phyloP scores from a whole-genome alignment of 2,329 filamentous ascomycete species.

The Penicillium sp. region DNA sequence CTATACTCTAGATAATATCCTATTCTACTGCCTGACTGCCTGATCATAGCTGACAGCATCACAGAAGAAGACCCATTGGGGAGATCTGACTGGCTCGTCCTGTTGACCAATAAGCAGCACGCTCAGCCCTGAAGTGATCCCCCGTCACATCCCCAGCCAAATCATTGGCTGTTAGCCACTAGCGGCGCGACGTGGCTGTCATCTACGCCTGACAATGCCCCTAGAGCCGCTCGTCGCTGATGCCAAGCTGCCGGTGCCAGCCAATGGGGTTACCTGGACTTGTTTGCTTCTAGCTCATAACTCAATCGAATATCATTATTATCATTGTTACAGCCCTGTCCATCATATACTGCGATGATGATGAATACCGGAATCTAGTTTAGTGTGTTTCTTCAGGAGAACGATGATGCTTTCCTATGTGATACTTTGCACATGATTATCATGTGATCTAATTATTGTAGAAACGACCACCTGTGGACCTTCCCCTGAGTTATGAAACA shows the following conservation, averaged over 20 bases:
- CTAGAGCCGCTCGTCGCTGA: conserved; percentile 23
- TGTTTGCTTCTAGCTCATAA: not conserved
- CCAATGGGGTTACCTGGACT: conserved; percentile 13
- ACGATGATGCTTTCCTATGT: not conserved
- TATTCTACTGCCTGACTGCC: not conserved
- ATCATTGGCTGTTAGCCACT: conserved; percentile 20
- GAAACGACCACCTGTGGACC: no score
- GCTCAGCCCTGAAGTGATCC: conserved; percentile 5
- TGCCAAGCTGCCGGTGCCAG: conserved; percentile 18
- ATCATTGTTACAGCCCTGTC: not conserved
- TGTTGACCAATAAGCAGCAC: conserved; percentile 16
- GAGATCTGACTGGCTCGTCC: conserved; percentile 4
- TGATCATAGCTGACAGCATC: conserved; percentile 1
- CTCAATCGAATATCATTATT: not conserved
- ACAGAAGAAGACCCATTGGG: not conserved
- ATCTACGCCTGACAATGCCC: conserved; percentile 21
- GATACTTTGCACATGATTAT: not conserved
- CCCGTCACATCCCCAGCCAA: conserved; percentile 23
- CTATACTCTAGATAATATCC: not conserved
- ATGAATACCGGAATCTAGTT: not conserved
- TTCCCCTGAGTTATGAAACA: not conserved
- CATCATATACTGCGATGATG: not conserved
- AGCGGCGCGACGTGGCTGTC: conserved; percentile 14
- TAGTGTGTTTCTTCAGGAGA: not conserved
- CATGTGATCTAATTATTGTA: not conserved